Base-by-base conservation (phyloP, 2,329 filamentous ascomycete species). In the Gaeumannomyces sp. region DNA sequence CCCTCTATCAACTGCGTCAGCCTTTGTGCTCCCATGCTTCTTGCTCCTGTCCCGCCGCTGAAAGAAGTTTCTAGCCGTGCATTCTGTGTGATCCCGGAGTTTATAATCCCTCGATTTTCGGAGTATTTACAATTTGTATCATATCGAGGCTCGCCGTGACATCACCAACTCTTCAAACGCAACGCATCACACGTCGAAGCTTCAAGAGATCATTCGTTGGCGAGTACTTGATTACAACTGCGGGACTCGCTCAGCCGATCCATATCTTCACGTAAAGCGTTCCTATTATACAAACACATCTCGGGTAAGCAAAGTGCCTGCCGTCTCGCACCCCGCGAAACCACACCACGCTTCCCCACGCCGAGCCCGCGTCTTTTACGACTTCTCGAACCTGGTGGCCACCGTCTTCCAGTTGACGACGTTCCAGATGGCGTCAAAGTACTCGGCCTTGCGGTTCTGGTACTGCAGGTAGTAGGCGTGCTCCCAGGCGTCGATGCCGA, bases 401-500 rank as follows among this genome's bases (percentile, higher is more conserved):
- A 92, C 93, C 38, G 90, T 86, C 85, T 93, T 92, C 93, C 93
- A 97, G 87, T 97, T 97, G 77, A 97, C 82, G 62, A 97, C 93
- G 71, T 96, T 91, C 93, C 93, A 97, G 76, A 97, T 90, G 66
- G 92, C 92, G 72, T 85, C 85, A 79, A 97, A 97, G 84, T 97
- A 97, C 81, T 97, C 93, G 65, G 90, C 93, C 87, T 97, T 97
- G 78, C 92, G 89, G 84, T 97, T 97, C 86, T 97, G 86, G 81
- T 97, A 97, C 82, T 97, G 92, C 68, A 97, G 84, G 80, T 96
- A 96, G 83, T 96, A 96, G 63, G 93, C 93, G 79, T 97, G 93
- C 83, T 97, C 93, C 93, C 93, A 97, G 64, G 93, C 93, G 80
- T 97, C 93, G 73, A 97, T 89, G 65, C 93, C 93, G 60, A 97